Evolutionary conservation across 768 basidiomycete species (phyloP).

Genomic region (Pleurotus cornucopiae): DNA sequence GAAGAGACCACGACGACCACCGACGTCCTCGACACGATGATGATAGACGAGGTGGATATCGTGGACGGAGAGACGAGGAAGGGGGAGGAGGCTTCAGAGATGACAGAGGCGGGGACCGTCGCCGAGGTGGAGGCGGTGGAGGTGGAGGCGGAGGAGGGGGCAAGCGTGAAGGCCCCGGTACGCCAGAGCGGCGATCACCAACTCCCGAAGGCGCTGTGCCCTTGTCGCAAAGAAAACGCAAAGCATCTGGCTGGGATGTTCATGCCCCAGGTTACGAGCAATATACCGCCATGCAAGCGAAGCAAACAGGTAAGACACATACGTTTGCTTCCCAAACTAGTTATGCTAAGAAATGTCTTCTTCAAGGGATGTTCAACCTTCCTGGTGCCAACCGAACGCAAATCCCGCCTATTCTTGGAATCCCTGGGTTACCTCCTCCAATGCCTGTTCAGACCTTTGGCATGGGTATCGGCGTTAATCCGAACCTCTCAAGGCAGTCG

Average conservation of each 20-base stretch:
- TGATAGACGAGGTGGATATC: slow-evolving; percentile 44
- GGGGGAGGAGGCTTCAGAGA: slow-evolving; percentile 32
- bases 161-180: slow-evolving; percentile 54
- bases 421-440: slow-evolving; percentile 78
- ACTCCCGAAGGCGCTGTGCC: slow-evolving; percentile 84
- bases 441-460: slow-evolving; percentile 83
- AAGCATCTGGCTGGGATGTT: slow-evolving; percentile 94
- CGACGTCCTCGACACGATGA: slow-evolving; percentile 40
- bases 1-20: slow-evolving; percentile 43
- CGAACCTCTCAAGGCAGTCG: slow-evolving; percentile 88
- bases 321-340: slow-evolving; percentile 8
- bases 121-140: slow-evolving; percentile 28
- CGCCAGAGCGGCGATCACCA: slow-evolving; percentile 80
- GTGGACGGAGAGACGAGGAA: slow-evolving; percentile 32
- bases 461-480: slow-evolving; percentile 82
- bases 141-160: slow-evolving; percentile 42
- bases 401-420: slow-evolving; percentile 76
- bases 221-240: slow-evolving; percentile 81
- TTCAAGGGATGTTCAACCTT: slow-evolving; percentile 87
- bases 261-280: slow-evolving; percentile 95
- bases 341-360: not conserved
- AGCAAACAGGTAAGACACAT: slow-evolving; percentile 76
- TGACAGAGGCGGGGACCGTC: slow-evolving; percentile 32
- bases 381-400: slow-evolving; percentile 92
- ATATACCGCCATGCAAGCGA: slow-evolving; percentile 94